Evolutionary conservation across 805 yeast genomes (phyloP).

Genomic region (Barnettozyma sp.): DNA sequence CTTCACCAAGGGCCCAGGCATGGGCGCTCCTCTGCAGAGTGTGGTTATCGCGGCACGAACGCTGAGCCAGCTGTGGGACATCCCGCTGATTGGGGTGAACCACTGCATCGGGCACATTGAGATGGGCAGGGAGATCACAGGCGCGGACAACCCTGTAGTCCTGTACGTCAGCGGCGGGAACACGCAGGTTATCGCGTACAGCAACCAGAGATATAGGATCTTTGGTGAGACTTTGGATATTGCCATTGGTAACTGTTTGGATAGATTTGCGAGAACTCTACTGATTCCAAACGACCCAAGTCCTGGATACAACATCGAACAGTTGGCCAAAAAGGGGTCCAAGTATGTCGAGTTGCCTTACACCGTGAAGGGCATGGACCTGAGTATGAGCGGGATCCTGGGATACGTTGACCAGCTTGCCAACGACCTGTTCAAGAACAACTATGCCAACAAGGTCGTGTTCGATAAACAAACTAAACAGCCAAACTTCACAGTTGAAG

Average conservation of each 20-base stretch:
- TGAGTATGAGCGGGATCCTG: conserved; percentile 92
- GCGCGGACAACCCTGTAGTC: conserved; percentile 96
- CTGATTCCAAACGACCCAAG: conserved; percentile 88
- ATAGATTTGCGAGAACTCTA: conserved; percentile 88
- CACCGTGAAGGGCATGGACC: conserved; percentile 97
- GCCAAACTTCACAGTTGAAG: conserved; percentile 65
- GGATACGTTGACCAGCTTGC: conserved; percentile 82
- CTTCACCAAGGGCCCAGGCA: conserved; percentile 98
- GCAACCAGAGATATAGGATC: conserved; percentile 89
- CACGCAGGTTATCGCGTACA: conserved; percentile 96
- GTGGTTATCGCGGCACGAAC: conserved; percentile 92
- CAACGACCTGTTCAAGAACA: conserved; percentile 52
- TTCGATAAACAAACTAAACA: conserved; percentile 34
- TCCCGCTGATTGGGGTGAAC: conserved; percentile 90
- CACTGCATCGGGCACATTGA: conserved; percentile 98
- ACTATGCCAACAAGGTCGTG: conserved; percentile 29
- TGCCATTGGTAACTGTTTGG: conserved; percentile 95
- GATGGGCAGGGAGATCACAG: conserved; percentile 98
- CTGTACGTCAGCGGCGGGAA: conserved; percentile 97
- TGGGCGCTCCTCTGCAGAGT: conserved; percentile 97
- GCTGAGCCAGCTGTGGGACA: conserved; percentile 65
- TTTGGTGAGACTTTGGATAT: conserved; percentile 98
- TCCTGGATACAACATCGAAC: conserved; percentile 97
- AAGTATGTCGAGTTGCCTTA: conserved; percentile 75
- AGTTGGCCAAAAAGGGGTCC: conserved; percentile 66